phyloP scores from a whole-genome alignment of 768 basidiomycete species.

The Tylopilus vinaceipallidus region DNA sequence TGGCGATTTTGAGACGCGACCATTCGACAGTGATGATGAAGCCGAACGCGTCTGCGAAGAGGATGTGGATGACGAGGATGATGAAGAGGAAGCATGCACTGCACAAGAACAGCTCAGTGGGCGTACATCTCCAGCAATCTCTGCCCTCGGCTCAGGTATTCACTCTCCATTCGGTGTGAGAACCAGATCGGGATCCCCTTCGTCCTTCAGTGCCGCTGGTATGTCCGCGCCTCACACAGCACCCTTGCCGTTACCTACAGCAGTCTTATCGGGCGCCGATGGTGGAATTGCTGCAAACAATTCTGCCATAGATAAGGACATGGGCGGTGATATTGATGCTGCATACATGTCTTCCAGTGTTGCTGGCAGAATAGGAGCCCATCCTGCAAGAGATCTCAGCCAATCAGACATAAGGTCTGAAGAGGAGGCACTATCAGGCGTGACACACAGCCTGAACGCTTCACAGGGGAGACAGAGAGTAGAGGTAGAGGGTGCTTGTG shows the following conservation, averaged over 20 bases:
- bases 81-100: constrained; percentile 25
- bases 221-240: background rate
- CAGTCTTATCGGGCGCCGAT: constrained; percentile 1
- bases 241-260: constrained; percentile 12
- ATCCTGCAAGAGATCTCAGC: background rate
- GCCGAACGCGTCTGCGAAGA: constrained; percentile 31
- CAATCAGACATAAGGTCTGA: constrained; percentile 1
- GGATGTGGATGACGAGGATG: constrained; percentile 28
- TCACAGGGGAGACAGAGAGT: constrained; percentile 18
- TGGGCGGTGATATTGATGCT: background rate
- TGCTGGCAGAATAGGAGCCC: constrained; percentile 1
- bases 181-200: constrained; percentile 1
- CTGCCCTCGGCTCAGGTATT: constrained; percentile 16
- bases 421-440: constrained; percentile 15
- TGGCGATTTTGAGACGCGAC: constrained; percentile 21
- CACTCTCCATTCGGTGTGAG: constrained; percentile 10
- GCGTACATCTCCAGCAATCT: constrained; percentile 26
- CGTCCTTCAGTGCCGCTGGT: constrained; percentile 5
- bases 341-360: constrained; percentile 2
- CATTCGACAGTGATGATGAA: constrained; percentile 20
- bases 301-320: constrained; percentile 5
- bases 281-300: background rate
- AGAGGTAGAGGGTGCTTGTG: constrained; percentile 15
- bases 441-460: constrained; percentile 21
- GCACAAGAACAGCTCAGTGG: constrained; percentile 23